A percentile compares a stretch with the other conserved stretches of the same genome.
phyloP scores from a whole-genome alignment of 2,329 filamentous ascomycete species.

The Chaetomium olivaceum region DNA sequence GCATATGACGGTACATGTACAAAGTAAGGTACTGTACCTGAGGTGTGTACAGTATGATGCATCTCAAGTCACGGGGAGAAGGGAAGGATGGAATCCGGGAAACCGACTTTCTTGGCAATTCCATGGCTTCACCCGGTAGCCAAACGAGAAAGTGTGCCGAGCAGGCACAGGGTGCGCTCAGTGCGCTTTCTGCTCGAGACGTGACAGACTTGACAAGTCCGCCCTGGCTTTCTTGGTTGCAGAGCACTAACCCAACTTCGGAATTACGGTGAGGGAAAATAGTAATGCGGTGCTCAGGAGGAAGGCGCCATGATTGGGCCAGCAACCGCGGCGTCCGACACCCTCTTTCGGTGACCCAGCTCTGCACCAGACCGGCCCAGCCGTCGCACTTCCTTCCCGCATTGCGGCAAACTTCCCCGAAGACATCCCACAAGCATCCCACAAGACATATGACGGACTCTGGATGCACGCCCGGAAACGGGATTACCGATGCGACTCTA shows the following conservation, averaged over 20 bases:
- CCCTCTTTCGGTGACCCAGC: not conserved
- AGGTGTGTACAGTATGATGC: too few species aligned
- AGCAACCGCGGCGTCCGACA: not conserved
- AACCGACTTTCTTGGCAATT: not conserved
- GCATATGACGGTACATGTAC: too few species aligned
- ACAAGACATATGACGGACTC: constrained; percentile 11
- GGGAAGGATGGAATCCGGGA: not conserved
- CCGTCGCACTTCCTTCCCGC: constrained; percentile 11
- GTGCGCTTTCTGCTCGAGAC: not conserved
- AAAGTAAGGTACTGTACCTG: too few species aligned
- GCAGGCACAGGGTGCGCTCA: too few species aligned
- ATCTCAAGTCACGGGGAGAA: not conserved
- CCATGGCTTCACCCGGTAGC: not conserved
- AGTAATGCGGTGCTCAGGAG: constrained; percentile 17
- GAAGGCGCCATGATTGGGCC: constrained; percentile 21
- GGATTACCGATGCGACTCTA: constrained; percentile 5
- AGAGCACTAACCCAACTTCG: constrained; percentile 22
- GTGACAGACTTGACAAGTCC: not conserved
- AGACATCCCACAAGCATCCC: not conserved
- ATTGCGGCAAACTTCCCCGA: constrained; percentile 11
- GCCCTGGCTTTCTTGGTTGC: not conserved
- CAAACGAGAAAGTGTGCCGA: not conserved
- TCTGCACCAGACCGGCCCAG: not conserved
- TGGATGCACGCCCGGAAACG: constrained; percentile 3
- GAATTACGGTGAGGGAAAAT: constrained; percentile 28